These are phyloP conservation scores for Trichoderma hamatum DNA, from an alignment of 2,329 filamentous ascomycete genomes.

Conservation along the genomic window DNA sequence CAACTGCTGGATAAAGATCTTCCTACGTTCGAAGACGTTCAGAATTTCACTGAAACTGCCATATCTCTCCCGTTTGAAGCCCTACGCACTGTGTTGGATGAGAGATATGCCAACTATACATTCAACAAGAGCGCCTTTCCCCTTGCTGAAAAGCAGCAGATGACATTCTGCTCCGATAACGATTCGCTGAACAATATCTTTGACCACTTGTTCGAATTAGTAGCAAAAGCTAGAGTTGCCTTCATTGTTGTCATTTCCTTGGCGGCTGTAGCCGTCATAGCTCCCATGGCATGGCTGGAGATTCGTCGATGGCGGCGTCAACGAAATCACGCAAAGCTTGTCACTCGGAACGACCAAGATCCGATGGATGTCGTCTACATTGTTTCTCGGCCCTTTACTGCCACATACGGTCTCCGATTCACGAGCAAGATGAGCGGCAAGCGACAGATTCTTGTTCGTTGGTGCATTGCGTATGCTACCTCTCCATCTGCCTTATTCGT, in stretches of 20 bases:
- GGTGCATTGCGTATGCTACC: constrained; percentile 86
- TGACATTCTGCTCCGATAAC: constrained; percentile 89
- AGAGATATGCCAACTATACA: constrained; percentile 70
- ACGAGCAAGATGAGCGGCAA: constrained; percentile 66
- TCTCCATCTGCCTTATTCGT: constrained; percentile 84
- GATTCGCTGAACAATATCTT: constrained; percentile 85
- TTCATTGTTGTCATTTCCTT: constrained; percentile 76
- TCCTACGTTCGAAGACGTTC: constrained; percentile 79
- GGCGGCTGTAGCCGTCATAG: constrained; percentile 71
- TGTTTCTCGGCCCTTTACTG: constrained; percentile 76
- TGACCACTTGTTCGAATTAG: constrained; percentile 65
- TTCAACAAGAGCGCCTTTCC: constrained; percentile 82
- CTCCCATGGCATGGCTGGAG: constrained; percentile 81
- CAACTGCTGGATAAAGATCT: constrained; percentile 75
- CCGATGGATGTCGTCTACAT: constrained; percentile 89
- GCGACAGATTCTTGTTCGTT: constrained; percentile 74
- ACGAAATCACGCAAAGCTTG: constrained; percentile 67
- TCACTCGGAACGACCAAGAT: constrained; percentile 70
- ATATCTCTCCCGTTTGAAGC: constrained; percentile 81
- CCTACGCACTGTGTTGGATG: constrained; percentile 72
- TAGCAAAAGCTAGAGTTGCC: constrained; percentile 69
- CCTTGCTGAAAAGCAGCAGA: constrained; percentile 76
- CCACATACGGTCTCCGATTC: constrained; percentile 70
- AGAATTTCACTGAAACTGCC: constrained; percentile 76
- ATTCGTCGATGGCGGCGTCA: constrained; percentile 75